Base-by-base conservation (phyloP, 441 rosid genomes). In the Croton laevigatus region DNA sequence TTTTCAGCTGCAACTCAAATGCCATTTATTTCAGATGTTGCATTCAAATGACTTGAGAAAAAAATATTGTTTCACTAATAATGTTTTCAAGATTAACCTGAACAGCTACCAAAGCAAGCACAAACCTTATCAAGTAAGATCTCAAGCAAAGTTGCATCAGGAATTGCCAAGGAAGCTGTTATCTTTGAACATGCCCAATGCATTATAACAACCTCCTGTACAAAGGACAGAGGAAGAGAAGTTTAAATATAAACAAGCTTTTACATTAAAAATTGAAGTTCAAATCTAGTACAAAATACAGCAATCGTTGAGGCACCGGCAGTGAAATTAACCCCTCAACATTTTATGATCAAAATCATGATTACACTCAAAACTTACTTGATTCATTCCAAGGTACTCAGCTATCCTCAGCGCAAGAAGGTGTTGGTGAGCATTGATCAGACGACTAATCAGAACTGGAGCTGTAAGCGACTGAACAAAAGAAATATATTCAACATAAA, bases 121-220 rank as follows among this genome's bases (percentile, higher is more conserved):
- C 73, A 75, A 76, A 95, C 99, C 99, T 95, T 95, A 79, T 93
- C 96, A 71, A 95, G 97, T 73, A 93, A 82, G 78, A 91, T 84
- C 78, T 95, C 98, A 73, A 95, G 90, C 76, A 95, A 97, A 69
- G 80, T 72, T 71, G 88, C 79, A 80, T 95, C 99, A 62, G 97
- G 91, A 80, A 89, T 87, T 69, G 98, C 85, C 77, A 88, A 81
- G 34, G 97, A 95, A 81, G 98, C 90, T 60, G 97, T 84, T 76
- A 95, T 91, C 86, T 93, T 93, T 40, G 93, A 82, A 81, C 99
- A 93, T 19, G 99, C 93, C 99, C 99, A 95, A 69, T 95, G 99
- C 98, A 93, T 95, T 85, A 93, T 87, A 75, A 91, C 99, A 78
- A 88, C 93, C 82, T 93, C 99, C 99, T 93, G 69, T 16, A 72